Evolutionary conservation across 768 basidiomycete genomes (phyloP).

Genomic region (Pleurotus djamor): DNA sequence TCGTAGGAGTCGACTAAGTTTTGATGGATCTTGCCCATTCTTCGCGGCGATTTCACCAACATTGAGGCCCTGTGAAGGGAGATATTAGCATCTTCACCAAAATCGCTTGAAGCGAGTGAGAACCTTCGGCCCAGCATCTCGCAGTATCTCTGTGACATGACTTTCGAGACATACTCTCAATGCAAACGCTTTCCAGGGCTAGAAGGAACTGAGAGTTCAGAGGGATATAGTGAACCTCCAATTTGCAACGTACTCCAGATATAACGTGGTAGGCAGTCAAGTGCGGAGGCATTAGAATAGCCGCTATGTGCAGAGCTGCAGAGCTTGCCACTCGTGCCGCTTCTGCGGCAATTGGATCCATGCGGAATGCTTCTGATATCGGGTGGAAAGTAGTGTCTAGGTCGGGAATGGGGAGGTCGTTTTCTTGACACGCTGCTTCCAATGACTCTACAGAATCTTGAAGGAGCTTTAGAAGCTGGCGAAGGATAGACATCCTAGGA

Average conservation of each 20-base stretch:
- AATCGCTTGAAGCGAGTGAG: not conserved
- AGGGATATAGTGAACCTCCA: too few species aligned
- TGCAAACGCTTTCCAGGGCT: slow-evolving; percentile 16
- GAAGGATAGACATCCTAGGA: not conserved
- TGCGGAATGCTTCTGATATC: slow-evolving; percentile 16
- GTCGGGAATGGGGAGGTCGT: slow-evolving; percentile 13
- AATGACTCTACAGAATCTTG: slow-evolving; percentile 10
- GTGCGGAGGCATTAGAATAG: slow-evolving; percentile 15
- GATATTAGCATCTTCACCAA: not conserved
- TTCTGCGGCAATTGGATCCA: slow-evolving; percentile 12
- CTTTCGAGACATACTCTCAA: slow-evolving; percentile 24
- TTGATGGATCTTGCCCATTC: slow-evolving; percentile 19
- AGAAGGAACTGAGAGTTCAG: not conserved
- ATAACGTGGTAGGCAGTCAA: slow-evolving; percentile 10
- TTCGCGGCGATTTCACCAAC: slow-evolving; percentile 26
- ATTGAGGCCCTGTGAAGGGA: slow-evolving; percentile 21
- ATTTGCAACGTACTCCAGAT: slow-evolving; percentile 8
- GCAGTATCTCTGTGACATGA: slow-evolving; percentile 31
- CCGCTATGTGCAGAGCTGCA: slow-evolving; percentile 22
- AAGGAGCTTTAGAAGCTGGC: not conserved
- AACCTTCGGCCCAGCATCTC: slow-evolving; percentile 28
- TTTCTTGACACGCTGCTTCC: slow-evolving; percentile 11
- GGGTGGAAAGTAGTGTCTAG: slow-evolving; percentile 18
- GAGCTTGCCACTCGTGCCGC: slow-evolving; percentile 16
- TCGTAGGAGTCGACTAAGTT: slow-evolving; percentile 28